Percentiles rank a stretch among this genome's conserved stretches.
Evolutionary conservation across 192 early-diverging fungal species (phyloP).

Genomic region (Tieghemiomyces parasiticus): DNA sequence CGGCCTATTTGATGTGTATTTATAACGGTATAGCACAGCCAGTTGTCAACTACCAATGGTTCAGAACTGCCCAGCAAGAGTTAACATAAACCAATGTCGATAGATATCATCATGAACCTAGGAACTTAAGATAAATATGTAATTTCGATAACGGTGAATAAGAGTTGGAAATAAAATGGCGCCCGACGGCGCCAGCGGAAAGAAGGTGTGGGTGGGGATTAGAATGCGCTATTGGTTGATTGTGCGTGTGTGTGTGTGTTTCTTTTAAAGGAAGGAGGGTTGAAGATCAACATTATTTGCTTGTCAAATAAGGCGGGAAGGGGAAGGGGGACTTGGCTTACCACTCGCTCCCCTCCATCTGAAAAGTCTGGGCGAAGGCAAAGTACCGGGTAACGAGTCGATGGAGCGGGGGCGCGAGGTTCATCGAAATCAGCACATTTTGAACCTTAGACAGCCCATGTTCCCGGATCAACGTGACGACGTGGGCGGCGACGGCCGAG

Average conservation of each 20-base stretch:
- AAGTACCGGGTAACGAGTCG: constrained; percentile 61
- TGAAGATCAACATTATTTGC: too few species aligned
- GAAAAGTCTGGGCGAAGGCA: constrained; percentile 51
- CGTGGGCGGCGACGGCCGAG: constrained; percentile 60
- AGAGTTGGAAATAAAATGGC: background rate
- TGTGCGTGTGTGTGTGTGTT: too few species aligned
- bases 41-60: too few species aligned
- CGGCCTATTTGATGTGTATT: too few species aligned
- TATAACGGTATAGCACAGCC: too few species aligned
- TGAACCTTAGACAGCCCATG: constrained; percentile 90
- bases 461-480: constrained; percentile 71
- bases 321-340: constrained; percentile 18
- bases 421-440: constrained; percentile 79
- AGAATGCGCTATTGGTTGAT: too few species aligned
- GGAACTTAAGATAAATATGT: background rate
- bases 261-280: too few species aligned
- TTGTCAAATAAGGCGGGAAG: background rate
- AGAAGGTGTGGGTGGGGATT: too few species aligned
- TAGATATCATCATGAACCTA: background rate
- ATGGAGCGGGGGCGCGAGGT: constrained; percentile 60
- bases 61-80: too few species aligned
- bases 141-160: background rate
- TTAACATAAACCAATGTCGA: too few species aligned
- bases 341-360: constrained; percentile 49
- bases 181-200: too few species aligned